Evolutionary conservation across 1,284 basidiomycete species (phyloP).

Genomic region (Ustilago hordei): DNA sequence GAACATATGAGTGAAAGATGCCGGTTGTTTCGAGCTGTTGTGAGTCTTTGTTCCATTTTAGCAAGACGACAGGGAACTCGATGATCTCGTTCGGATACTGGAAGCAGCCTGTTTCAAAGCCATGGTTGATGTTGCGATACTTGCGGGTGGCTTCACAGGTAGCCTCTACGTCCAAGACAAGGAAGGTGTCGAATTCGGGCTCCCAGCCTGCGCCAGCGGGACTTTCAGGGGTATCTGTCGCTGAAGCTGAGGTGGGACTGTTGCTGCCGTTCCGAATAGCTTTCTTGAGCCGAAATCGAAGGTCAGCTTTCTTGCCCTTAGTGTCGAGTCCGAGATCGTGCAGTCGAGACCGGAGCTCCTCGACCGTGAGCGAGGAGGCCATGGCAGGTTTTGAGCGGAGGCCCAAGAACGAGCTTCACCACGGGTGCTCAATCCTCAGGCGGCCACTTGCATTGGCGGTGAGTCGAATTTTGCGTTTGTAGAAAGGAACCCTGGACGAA

Average conservation of each 20-base stretch:
- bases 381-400: constrained; percentile 11
- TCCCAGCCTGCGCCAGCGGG: constrained; percentile 23
- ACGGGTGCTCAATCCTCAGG: constrained; percentile 36
- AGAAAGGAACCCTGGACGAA: background rate
- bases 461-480: background rate
- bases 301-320: constrained; percentile 63
- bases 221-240: background rate
- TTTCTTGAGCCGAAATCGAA: constrained; percentile 51
- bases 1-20: constrained; percentile 88
- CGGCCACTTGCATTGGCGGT: constrained; percentile 19
- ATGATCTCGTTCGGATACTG: constrained; percentile 85
- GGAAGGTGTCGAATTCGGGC: constrained; percentile 69
- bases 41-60: constrained; percentile 76
- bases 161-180: constrained; percentile 85
- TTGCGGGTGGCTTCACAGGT: constrained; percentile 75
- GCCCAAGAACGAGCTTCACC: constrained; percentile 42
- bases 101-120: constrained; percentile 66
- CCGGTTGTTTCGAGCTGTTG: constrained; percentile 76
- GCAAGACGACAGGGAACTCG: constrained; percentile 89
- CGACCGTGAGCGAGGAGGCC: constrained; percentile 42
- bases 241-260: constrained; percentile 6
- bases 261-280: constrained; percentile 36
- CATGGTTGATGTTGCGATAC: constrained; percentile 43
- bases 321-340: constrained; percentile 61
- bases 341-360: constrained; percentile 53